These are phyloP conservation scores for Ophiostoma ips DNA, from an alignment of 2,329 filamentous ascomycete genomes.

Conservation along the genomic window DNA sequence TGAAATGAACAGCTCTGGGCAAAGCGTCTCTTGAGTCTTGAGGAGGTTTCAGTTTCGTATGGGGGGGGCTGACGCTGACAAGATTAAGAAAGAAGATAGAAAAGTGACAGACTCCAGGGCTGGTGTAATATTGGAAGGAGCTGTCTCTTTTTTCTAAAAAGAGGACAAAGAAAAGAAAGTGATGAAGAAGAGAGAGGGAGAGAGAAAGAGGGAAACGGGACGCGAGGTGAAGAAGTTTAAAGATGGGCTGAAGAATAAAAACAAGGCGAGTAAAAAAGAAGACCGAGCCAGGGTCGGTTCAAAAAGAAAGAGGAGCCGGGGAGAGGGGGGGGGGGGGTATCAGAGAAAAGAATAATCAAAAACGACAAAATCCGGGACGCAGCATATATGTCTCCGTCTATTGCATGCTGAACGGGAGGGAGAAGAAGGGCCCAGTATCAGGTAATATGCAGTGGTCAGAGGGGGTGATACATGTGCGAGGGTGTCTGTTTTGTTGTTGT, in stretches of 20 bases:
- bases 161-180: background rate
- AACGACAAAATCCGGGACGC: background rate
- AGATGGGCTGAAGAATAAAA: no score
- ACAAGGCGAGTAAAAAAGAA: background rate
- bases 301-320: background rate
- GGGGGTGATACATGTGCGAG: conserved; percentile 3
- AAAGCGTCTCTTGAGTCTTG: no score
- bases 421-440: background rate
- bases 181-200: background rate
- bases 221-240: background rate
- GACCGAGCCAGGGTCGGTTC: background rate
- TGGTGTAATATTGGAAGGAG: background rate
- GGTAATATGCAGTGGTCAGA: conserved; percentile 3
- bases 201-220: background rate
- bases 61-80: background rate
- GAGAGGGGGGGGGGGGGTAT: background rate
- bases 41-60: background rate
- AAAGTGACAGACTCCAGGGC: background rate
- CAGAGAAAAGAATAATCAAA: no score
- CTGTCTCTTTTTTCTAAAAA: background rate
- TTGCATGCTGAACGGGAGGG: background rate
- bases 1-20: no score
- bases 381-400: background rate
- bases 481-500: no score
- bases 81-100: background rate